These are phyloP conservation scores for Nemania diffusa DNA, from an alignment of 2,329 filamentous ascomycete genomes.

Conservation along the genomic window DNA sequence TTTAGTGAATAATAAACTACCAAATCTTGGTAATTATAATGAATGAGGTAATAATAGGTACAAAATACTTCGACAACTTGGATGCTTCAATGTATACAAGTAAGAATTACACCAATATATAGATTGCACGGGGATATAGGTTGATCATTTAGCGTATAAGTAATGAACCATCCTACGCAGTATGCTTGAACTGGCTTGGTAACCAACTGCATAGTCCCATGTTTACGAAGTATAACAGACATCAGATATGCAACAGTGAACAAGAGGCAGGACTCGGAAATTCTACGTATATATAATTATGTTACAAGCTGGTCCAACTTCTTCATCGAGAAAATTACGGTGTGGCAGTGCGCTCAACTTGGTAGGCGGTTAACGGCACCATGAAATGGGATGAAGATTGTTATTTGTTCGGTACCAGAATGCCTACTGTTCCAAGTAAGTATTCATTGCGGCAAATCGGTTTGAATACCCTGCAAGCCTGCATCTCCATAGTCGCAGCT, in stretches of 20 bases:
- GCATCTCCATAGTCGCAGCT: constrained; percentile 27
- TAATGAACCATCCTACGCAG: not conserved
- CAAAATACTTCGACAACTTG: not conserved
- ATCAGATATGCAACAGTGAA: not conserved
- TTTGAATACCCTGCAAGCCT: constrained; percentile 32
- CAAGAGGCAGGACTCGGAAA: not conserved
- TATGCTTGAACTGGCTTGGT: not conserved
- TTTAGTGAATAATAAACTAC: constrained; percentile 29
- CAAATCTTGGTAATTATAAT: not conserved
- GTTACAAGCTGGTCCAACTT: not conserved
- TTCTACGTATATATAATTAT: not conserved
- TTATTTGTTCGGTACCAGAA: constrained; percentile 31
- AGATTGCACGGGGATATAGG: not conserved
- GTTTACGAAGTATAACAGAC: not conserved
- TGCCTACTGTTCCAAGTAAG: constrained; percentile 25
- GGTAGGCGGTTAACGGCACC: constrained; percentile 32
- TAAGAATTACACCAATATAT: constrained; percentile 1
- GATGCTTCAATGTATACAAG: not conserved
- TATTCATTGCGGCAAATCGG: constrained; percentile 33
- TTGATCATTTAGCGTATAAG: not conserved
- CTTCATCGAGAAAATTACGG: constrained; percentile 21
- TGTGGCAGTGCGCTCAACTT: constrained; percentile 19
- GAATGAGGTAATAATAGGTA: constrained; percentile 2
- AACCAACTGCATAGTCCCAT: constrained; percentile 8
- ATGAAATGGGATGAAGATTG: constrained; percentile 10